These are phyloP conservation scores for Actinomortierella wolfii DNA, from an alignment of 371 early-diverging fungal species.

Conservation along the genomic window DNA sequence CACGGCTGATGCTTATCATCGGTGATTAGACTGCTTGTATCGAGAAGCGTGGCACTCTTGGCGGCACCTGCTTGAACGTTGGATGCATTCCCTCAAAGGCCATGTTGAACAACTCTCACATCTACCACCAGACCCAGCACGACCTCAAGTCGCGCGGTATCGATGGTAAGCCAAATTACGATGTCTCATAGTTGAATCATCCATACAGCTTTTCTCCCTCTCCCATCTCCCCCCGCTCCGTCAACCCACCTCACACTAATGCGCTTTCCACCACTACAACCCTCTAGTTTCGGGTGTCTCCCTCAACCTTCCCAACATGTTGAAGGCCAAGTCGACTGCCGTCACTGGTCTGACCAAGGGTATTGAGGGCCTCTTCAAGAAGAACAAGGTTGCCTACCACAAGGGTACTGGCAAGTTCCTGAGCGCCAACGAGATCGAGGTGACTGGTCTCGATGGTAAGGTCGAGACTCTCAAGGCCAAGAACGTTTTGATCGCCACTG, in stretches of 20 bases:
- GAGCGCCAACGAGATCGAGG: slow-evolving; percentile 79
- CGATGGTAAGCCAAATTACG: slow-evolving; percentile 68
- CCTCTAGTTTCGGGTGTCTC: slow-evolving; percentile 74
- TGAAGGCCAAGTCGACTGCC: slow-evolving; percentile 91
- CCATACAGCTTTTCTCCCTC: neutral
- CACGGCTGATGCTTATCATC: too few species aligned
- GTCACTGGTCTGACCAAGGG: slow-evolving; percentile 91
- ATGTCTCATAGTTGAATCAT: neutral
- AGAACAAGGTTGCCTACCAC: slow-evolving; percentile 93
- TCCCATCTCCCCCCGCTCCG: neutral
- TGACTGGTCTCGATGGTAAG: slow-evolving; percentile 81
- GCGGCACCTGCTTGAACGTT: slow-evolving; percentile 98
- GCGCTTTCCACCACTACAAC: neutral
- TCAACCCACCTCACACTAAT: too few species aligned
- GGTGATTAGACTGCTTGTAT: slow-evolving; percentile 97
- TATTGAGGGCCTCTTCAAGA: slow-evolving; percentile 95
- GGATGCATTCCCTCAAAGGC: slow-evolving; percentile 99
- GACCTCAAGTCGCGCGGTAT: slow-evolving; percentile 94
- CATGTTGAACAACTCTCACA: slow-evolving; percentile 97
- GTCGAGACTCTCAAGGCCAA: slow-evolving; percentile 79
- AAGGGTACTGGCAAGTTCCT: slow-evolving; percentile 92
- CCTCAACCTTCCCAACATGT: slow-evolving; percentile 86
- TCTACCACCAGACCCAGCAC: slow-evolving; percentile 93
- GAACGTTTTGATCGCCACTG: slow-evolving; percentile 97
- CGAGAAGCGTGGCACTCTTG: slow-evolving; percentile 95